Conservation (phyloP, 2,329 filamentous ascomycete genomes). For the Aureobasidium vineae region DNA sequence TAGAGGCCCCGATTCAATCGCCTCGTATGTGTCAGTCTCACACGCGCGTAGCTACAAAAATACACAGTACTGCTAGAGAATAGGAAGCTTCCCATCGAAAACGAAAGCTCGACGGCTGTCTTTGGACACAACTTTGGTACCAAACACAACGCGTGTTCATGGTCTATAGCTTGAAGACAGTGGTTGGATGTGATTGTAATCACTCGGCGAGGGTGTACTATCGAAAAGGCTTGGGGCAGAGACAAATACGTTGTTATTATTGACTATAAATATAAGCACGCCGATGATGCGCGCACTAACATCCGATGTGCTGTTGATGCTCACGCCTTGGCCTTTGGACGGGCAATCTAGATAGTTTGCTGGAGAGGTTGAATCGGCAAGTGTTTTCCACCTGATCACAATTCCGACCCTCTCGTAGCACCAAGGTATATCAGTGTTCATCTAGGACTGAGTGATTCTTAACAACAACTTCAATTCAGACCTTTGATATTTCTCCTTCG, state of each 20-base stretch:
- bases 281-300: constrained; percentile 14
- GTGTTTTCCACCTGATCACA: not conserved
- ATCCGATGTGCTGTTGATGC: not conserved
- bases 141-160: not conserved
- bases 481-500: not conserved
- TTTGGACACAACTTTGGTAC: not conserved
- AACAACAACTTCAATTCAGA: not conserved
- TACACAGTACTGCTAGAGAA: not conserved
- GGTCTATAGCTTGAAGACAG: too few relatives aligned
- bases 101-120: not conserved
- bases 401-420: not conserved
- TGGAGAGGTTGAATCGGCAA: not conserved
- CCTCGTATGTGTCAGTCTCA: not conserved
- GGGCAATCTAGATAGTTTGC: not conserved
- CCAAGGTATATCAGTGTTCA: not conserved
- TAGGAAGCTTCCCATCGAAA: not conserved
- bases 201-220: not conserved
- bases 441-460: not conserved
- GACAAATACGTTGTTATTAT: not conserved
- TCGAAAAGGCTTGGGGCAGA: constrained; percentile 1
- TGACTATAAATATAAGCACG: not conserved
- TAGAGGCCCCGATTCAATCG: not conserved
- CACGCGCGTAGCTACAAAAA: not conserved
- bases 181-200: not conserved
- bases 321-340: not conserved